Base-by-base conservation (phyloP, 1,284 basidiomycete species). In the Sporisorium graminicola region DNA sequence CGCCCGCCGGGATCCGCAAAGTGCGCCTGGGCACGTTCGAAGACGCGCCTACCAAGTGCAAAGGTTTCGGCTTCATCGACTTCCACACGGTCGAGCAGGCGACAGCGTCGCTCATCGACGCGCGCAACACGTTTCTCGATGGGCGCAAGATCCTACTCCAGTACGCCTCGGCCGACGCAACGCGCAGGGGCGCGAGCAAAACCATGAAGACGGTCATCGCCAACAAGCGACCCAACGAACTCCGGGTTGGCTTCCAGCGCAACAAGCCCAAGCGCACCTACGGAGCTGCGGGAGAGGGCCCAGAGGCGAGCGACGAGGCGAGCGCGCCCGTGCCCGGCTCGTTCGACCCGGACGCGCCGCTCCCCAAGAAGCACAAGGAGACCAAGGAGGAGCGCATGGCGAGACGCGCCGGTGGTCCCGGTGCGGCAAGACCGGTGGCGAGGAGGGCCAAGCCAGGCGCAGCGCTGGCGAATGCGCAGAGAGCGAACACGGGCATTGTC, bases 11-110 rank as follows among this genome's bases (percentile, higher is more conserved):
- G 86, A 91, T 98, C 86, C 90, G 93, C 71, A 95, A 95, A 85
- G 88, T 98, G 29, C 91, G 96, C 5, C 89, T 99, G 89, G 95
- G 94, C 2, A 95, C 94, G 18, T 99, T 99, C 78, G 94, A 98
- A 85, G 96, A 98, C 86, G 92, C 77, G 0, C 66, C 67, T 12
- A 94, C 94, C 7, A 88, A 91, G 71, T 98, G 96, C 87, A 99
- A 98, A 89, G 96, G 96, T 93, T 26, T 43, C 24, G 95, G 94
- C 0, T 99, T 99, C 85, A 89, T 97, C 65, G 97, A 99, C 86
- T 99, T 99, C 86, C 89, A 90, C 60, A 90, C 89, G 16, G 88
- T 89, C 1, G 91, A 92, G 64, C 89, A 92, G 69, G 94, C 96
- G 12, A 97, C 94, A 0, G 88, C 90, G 1, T 92, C 91, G 1